Base-by-base conservation (phyloP, 345 rosid genomes). In the Ricinus communis region DNA sequence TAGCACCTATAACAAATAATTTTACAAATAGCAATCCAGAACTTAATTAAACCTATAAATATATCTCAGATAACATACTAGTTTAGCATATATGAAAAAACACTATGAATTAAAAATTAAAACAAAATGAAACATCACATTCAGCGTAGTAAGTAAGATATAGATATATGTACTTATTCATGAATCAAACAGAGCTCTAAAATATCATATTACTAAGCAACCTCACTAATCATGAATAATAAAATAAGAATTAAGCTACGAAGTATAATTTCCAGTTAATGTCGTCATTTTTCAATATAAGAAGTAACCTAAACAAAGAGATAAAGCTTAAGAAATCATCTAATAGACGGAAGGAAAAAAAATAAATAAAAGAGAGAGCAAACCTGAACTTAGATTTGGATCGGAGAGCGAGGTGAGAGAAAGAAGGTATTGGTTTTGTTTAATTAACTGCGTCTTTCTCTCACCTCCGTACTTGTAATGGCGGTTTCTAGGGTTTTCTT, bases 401-500 rank as follows among this genome's bases (percentile, higher is more conserved):
- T 64, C 53, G 33, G 46, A 19, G 60, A 52, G 36, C 25, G 79
- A 78, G 80, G 74, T 41, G 82, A 74, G 64, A 79, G 71, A 19
- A 62, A 62, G 59, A 54, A 24, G 47, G 47, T 33, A 5, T 11
- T 27, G 58, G 52, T 53, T 45, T 9, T 24, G 43, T 3, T 16
- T 4, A 56, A 15, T 11, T 27, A 56, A 5, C 24, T 18, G 63
- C 55, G 28, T n/a, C 46, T 72, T 66, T 70, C 76, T 73, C 80
- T 77, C 74, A 71, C 77, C 78, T 70, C 68, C 52, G 41, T 30
- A 9, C 15, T 19, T 27, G 52, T n/a, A 61, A 66, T 64, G 81
- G 82, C 72, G 76, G 40, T 75, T 43, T 71, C 82, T 87, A 85
- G 94, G 94, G 90, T 87, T 89, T 84, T 73, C 49, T 66, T 43